Base-by-base conservation (phyloP, 306 rosid species). In the Prinsepia uniflora region DNA sequence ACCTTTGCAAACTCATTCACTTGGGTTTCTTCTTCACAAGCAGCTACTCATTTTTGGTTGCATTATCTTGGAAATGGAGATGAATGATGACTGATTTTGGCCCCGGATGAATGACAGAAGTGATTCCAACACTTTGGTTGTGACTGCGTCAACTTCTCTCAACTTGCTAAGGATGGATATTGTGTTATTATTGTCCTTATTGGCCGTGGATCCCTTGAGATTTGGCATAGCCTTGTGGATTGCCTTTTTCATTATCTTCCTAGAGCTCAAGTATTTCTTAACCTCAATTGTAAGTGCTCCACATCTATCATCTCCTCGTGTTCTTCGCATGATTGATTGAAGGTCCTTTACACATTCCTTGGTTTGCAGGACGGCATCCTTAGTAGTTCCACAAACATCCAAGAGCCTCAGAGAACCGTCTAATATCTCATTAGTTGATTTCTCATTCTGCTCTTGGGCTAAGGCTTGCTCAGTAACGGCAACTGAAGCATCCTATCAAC, bases 361-460 rank as follows among this genome's bases (percentile, higher is more conserved):
- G 12, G 44, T 62, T 62, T 62, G 43, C 3, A 10, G 10, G 15
- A 76, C 5, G 49, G 80, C 42, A 24, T 68, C 75, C 39, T 61
- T 41, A 36, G 70, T 40, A 3, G 19, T 42, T 57, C 49, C 18
- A n/a, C 80, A 68, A 5, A 69, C 30, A 77, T 81, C 86, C 73
- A 76, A 50, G 45, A 81, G 56, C 53, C 72, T 57, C 6, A 84
- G 74, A 24, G 84, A 84, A 49, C 82, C 86, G 44, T 81, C 79
- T 65, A 84, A 68, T 36, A 75, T n/a, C 83, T 71, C 79, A 39
- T 84, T 74, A 34, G 78, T 49, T 57, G 53, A 70, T 55, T 56
- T 84, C 60, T 76, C 65, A 4, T 77, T 17, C 13, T 68, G 34
- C 60, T 81, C 72, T 58, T 62, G 65, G 24, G 66, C 70, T 46